Conservation (phyloP, 2,329 filamentous ascomycete genomes). For the Monosporascus ibericus region DNA sequence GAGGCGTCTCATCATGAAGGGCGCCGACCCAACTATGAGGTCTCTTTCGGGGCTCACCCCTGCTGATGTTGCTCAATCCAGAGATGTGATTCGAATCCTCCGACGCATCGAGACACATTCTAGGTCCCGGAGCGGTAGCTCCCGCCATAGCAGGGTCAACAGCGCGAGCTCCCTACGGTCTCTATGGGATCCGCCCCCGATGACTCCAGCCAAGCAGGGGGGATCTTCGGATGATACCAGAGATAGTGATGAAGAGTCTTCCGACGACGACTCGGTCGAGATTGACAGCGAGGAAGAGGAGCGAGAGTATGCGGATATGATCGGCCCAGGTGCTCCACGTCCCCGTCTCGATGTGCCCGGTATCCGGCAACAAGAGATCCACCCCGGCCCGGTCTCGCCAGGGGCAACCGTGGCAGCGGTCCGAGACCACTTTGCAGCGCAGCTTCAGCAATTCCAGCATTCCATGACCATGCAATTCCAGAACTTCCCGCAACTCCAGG, state of each 20-base stretch:
- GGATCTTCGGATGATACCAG: conserved; percentile 34
- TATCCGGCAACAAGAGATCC: conserved; percentile 22
- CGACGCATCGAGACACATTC: conserved; percentile 55
- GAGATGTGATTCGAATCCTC: conserved; percentile 57
- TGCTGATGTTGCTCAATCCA: conserved; percentile 63
- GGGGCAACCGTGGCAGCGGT: conserved; percentile 62
- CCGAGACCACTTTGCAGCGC: conserved; percentile 66
- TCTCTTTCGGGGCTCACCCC: conserved; percentile 66
- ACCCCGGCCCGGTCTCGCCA: conserved; percentile 43
- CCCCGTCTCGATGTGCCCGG: conserved; percentile 12
- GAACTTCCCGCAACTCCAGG: conserved; percentile 55
- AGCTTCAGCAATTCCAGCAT: conserved; percentile 73
- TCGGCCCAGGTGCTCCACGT: conserved; percentile 21
- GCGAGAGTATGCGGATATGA: conserved; percentile 32
- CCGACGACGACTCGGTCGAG: conserved; percentile 29
- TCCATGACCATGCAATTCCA: conserved; percentile 61
- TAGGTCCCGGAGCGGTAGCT: conserved; percentile 60
- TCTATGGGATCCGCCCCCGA: conserved; percentile 54
- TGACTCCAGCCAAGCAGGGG: conserved; percentile 17
- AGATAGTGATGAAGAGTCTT: conserved; percentile 26
- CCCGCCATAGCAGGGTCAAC: conserved; percentile 54
- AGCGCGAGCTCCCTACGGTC: conserved; percentile 63
- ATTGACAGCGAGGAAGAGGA: conserved; percentile 35
- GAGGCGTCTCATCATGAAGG: conserved; percentile 64
- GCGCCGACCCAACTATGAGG: conserved; percentile 64